Evolutionary conservation across 1,139 yeast genomes (phyloP).

Genomic region (Diutina pseudorugosa): DNA sequence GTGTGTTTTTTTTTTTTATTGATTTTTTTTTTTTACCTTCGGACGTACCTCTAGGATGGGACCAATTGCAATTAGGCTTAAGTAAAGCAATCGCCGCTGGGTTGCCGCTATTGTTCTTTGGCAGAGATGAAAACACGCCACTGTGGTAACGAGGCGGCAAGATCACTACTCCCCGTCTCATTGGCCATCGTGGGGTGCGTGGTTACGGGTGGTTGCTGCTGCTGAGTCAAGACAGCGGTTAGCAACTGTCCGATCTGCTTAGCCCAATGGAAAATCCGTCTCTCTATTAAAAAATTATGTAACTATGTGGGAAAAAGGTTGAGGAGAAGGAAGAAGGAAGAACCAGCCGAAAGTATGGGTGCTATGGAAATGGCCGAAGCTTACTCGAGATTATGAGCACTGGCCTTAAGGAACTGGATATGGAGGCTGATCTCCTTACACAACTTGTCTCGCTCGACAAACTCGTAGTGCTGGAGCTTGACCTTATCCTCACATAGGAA

Average conservation of each 20-base stretch:
- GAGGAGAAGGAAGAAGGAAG: no score
- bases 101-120: not conserved
- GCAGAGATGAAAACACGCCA: not conserved
- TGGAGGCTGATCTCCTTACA: constrained; percentile 40
- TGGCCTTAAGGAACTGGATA: constrained; percentile 24
- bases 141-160: not conserved
- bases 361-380: not conserved
- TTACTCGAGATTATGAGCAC: constrained; percentile 15
- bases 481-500: constrained; percentile 43
- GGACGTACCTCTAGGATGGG: not conserved
- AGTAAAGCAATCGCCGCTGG: not conserved
- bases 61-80: not conserved
- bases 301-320: no score
- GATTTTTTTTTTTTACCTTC: no score
- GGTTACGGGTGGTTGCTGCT: not conserved
- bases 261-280: not conserved
- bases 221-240: not conserved
- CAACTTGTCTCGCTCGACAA: constrained; percentile 29
- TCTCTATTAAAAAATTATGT: no score
- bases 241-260: not conserved
- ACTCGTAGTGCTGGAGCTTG: constrained; percentile 31
- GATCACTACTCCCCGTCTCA: not conserved
- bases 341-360: no score
- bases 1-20: no score
- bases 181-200: not conserved